phyloP scores from a whole-genome alignment of 2,329 filamentous ascomycete genomes.

The Chaetomium strumarium region DNA sequence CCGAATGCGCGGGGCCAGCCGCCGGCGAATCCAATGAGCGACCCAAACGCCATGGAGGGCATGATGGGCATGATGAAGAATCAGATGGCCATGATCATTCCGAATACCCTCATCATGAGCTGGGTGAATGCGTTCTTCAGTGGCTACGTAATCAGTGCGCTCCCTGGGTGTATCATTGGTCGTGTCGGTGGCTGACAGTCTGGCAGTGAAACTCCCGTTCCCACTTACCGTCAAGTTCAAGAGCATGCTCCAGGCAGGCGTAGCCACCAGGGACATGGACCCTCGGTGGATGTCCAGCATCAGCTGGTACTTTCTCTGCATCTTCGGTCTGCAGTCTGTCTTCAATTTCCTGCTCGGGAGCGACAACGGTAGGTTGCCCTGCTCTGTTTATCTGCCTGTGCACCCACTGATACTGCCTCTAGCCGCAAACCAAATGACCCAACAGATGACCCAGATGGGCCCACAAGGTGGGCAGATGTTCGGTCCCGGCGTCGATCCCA shows the following conservation, averaged over 20 bases:
- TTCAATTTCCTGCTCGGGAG: constrained; percentile 96
- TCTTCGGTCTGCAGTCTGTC: constrained; percentile 93
- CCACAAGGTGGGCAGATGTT: constrained; percentile 69
- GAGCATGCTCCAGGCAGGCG: constrained; percentile 96
- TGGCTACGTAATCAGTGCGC: constrained; percentile 90
- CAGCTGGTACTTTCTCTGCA: constrained; percentile 97
- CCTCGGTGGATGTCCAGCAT: constrained; percentile 98
- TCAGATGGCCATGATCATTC: constrained; percentile 99
- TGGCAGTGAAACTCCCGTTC: constrained; percentile 85
- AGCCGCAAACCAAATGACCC: constrained; percentile 88
- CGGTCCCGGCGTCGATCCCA: constrained; percentile 85
- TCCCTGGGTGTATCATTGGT: neutral
- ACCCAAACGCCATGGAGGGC: constrained; percentile 94
- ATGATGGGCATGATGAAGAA: constrained; percentile 99
- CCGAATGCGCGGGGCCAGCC: constrained; percentile 81
- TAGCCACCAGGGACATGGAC: constrained; percentile 92
- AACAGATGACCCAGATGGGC: constrained; percentile 81
- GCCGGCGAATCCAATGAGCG: constrained; percentile 87
- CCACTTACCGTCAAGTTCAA: constrained; percentile 98
- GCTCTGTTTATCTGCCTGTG: neutral
- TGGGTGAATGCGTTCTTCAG: constrained; percentile 99
- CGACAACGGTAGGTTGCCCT: constrained; percentile 70
- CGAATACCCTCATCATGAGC: constrained; percentile 97
- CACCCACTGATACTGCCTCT: neutral
- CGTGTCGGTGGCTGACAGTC: constrained; percentile 16